Evolutionary conservation across 116 monocot species (phyloP), one percentile per base, ranked within the genome.

Genomic region (Posidonia oceanica): DNA sequence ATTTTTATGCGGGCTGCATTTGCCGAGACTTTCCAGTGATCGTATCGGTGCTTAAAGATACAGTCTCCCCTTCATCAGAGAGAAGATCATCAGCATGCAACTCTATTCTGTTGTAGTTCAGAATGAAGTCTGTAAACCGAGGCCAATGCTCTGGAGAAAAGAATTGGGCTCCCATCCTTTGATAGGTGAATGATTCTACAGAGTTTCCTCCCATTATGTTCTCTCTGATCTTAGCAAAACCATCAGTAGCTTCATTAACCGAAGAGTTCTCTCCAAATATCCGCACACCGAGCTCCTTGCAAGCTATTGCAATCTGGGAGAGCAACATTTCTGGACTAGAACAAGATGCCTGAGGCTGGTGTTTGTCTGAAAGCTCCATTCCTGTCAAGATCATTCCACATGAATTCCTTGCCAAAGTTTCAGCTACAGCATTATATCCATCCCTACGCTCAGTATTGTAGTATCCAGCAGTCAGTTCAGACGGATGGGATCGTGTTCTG

Each of bases 101-200:
- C n/a, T 71, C 72, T 3, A 44, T 54, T 66, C 53, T 48, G 22
- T 37, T 44, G 11, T 61, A 29, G 66, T 72, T 79, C 63, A 84
- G 76, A 14, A 86, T 72, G 61, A 88, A 88, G 71, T 80, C 82
- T 2, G 67, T 79, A 59, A 88, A 93, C 73, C 59, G 18, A 16
- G 88, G 88, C 69, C 77, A 93, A 64, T 93, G 86, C 79, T 83
- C 86, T 37, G 93, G 93, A 6, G 88, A 93, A 79, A 88, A 93
- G 75, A 93, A 88, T 22, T 80, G 63, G 1, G 78, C 88, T 5
- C 92, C 92, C 88, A 93, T 88, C 71, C 88, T 69, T 55, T 88
- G 82, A 63, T 93, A 84, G 0, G 80, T 86, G 41, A 86, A 84
- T 3, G 68, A 70, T 0, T 69, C 68, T 38, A 88, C 42, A 16